Base-by-base conservation (phyloP, 2,329 filamentous ascomycete species). In the Talaromyces islandicus region DNA sequence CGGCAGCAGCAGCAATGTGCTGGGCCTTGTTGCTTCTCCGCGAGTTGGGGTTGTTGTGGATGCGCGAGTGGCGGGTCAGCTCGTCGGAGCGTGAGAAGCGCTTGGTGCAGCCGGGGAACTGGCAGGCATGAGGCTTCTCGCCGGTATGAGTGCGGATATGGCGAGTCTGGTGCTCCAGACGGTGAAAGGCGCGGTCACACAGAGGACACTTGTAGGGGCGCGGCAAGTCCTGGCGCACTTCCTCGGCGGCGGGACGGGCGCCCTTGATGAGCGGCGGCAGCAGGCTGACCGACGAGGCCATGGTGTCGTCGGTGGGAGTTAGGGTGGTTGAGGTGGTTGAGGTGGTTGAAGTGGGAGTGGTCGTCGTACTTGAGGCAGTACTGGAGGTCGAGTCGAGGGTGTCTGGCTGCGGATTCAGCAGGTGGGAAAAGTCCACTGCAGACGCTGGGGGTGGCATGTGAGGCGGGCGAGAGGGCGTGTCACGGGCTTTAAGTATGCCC, bases 1-100 rank as follows among this genome's bases (percentile, higher is more conserved):
- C 81, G 10, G 83, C 81, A 14, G 81, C 80, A 12, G 83, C 81
- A n/a, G 83, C 83, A 58, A 84, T 79, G 62, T 83, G 81, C 72
- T 86, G 82, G 62, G 86, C 86, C 81, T 96, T 96, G 82, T 96
- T 95, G 66, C 91, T 92, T 71, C 93, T 83, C 72, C 94, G 85
- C 60, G 92, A 97, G 82, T 97, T 97, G 61, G 94, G 93, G 79
- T 97, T 99, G 85, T 91, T 97, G 85, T 99, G 93, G 80, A 99
- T 99, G 75, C 93, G 86, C 73, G 93, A 97, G 79, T 99, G 93
- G 63, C 93, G 88, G 64, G 94, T 99, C 68, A 99, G 83, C 79
- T 99, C 93, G 73, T 99, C 93, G 12, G 93, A 97, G 65, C 93
- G 88, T 65, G 91, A 96, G 81, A 99, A 97, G 70, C 93, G 91